Evolutionary conservation across 2,329 filamentous ascomycete species (phyloP).

Genomic region (Triangularia setosa): DNA sequence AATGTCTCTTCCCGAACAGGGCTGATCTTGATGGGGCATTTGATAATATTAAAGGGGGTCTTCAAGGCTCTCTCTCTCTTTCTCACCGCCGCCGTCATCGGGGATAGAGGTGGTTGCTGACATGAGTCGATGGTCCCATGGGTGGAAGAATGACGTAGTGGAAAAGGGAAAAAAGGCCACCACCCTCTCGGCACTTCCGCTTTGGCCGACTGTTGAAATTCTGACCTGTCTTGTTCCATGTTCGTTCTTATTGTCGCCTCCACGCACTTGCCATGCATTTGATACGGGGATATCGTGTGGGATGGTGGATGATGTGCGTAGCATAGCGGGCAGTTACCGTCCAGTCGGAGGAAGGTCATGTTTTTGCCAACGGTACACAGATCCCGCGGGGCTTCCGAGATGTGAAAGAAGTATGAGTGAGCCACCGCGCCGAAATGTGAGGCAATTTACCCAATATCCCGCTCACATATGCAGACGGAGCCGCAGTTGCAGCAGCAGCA

Average conservation of each 20-base stretch:
- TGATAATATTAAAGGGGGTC: neutral
- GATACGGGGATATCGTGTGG: neutral
- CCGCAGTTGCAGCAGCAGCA: neutral
- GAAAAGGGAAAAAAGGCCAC: neutral
- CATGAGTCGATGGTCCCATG: slow-evolving; percentile 15
- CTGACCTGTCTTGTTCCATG: neutral
- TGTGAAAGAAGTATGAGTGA: neutral
- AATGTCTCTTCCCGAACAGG: neutral
- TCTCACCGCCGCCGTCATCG: neutral
- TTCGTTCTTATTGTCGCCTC: neutral
- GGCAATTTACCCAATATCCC: neutral
- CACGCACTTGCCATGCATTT: neutral
- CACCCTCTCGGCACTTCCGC: slow-evolving; percentile 19
- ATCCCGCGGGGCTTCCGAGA: neutral
- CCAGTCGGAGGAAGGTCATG: slow-evolving; percentile 1
- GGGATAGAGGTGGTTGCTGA: slow-evolving; percentile 4
- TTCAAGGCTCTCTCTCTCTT: neutral
- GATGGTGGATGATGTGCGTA: neutral
- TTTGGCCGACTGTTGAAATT: slow-evolving; percentile 11
- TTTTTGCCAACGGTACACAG: neutral
- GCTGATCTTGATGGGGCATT: neutral
- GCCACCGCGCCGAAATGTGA: neutral
- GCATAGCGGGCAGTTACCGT: neutral
- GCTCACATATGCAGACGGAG: neutral
- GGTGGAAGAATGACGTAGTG: slow-evolving; percentile 19